These are phyloP conservation scores for Neoscytalidium dimidiatum DNA, from an alignment of 2,329 filamentous ascomycete genomes.

Conservation along the genomic window DNA sequence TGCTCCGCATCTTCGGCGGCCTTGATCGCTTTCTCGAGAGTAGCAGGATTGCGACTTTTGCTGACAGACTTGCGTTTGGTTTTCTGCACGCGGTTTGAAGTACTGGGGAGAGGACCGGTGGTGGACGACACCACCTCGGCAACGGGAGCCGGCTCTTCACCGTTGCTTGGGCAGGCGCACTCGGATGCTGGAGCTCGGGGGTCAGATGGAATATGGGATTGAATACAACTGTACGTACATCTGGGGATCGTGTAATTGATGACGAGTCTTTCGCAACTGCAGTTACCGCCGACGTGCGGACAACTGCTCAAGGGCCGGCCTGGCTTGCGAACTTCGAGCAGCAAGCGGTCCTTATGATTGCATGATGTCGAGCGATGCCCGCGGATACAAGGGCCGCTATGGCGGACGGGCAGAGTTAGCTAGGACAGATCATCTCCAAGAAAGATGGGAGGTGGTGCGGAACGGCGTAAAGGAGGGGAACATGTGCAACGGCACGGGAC, in stretches of 20 bases:
- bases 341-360: constrained; percentile 67
- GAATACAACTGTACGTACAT: constrained; percentile 24
- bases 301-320: constrained; percentile 70
- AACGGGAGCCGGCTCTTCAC: constrained; percentile 11
- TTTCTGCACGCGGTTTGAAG: constrained; percentile 35
- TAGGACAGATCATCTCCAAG: constrained; percentile 4
- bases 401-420: constrained; percentile 11
- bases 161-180: constrained; percentile 36
- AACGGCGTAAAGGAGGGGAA: background rate
- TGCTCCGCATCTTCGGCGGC: constrained; percentile 21
- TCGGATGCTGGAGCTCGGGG: constrained; percentile 28
- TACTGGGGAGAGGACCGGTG: background rate
- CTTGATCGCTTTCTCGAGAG: constrained; percentile 38
- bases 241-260: constrained; percentile 47
- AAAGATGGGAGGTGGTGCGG: constrained; percentile 11
- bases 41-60: constrained; percentile 27
- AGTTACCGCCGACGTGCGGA: constrained; percentile 65
- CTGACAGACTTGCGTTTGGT: constrained; percentile 30
- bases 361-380: constrained; percentile 77
- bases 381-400: constrained; percentile 72
- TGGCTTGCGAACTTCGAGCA: constrained; percentile 71
- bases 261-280: constrained; percentile 64
- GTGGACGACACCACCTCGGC: constrained; percentile 10
- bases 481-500: constrained; percentile 30
- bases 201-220: background rate